Evolutionary conservation across 139 green algal species (phyloP), one percentile per base, ranked within the genome.

Genomic region (Deuterostichococcus epilithicus): DNA sequence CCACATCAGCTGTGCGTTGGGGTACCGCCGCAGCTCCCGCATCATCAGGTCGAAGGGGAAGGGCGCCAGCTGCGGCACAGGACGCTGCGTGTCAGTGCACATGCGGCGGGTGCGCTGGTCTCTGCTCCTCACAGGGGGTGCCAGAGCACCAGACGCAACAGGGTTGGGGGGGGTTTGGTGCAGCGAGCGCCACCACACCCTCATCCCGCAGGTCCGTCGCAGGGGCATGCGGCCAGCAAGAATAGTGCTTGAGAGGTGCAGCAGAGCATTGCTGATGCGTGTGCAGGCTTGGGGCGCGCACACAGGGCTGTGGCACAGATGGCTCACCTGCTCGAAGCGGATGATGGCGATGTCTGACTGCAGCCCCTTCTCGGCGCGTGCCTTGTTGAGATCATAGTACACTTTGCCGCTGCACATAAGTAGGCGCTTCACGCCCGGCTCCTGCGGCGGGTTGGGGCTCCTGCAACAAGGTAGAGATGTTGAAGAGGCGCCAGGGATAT

Each of bases 31-130:
- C 60, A 98, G 82, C 86, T 98, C 95, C 38, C 95, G 89, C 78
- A 86, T 81, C 15, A 98, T 88, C 58, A 99, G 91, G 91, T 99
- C 96, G 73, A 94, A 99, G 76, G 96, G 96, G 90, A 99, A 98
- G 67, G 96, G 96, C 30, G 88, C 88, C 69, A 99, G 86, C 93
- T 98, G 89, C 70, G 68, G 36, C 30, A 66, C 25, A 32, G 37
- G 26, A n/a, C n/a, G n/a, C n/a, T n/a, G n/a, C n/a, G n/a, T n/a
- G n/a, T n/a, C n/a, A n/a, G n/a, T n/a, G n/a, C n/a, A n/a, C n/a
- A n/a, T n/a, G n/a, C n/a, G n/a, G n/a, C n/a, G n/a, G n/a, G n/a
- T n/a, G n/a, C n/a, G n/a, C n/a, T n/a, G n/a, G n/a, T n/a, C n/a
- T n/a, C n/a, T n/a, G n/a, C n/a, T n/a, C n/a, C n/a, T n/a, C n/a